A percentile compares a stretch with the other conserved stretches of the same genome.
Conservation (phyloP, 1,139 yeast genomes). For the Scheffersomyces titani region DNA sequence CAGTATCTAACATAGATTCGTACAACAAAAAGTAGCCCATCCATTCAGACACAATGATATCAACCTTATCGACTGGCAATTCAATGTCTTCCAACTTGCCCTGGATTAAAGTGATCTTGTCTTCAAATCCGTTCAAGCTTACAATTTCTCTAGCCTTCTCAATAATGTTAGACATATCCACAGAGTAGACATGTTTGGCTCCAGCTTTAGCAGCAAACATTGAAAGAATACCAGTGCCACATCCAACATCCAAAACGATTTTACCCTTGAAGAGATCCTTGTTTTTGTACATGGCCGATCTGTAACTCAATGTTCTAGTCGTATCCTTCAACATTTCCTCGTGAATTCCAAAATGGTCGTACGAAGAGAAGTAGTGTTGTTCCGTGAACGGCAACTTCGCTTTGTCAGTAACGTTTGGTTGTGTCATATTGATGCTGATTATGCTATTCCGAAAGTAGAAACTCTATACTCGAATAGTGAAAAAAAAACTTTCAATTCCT, state of each 20-base stretch:
- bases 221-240: constrained; percentile 96
- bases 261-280: constrained; percentile 88
- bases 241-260: constrained; percentile 96
- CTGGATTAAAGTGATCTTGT: constrained; percentile 83
- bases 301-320: constrained; percentile 87
- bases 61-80: constrained; percentile 79
- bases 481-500: background rate
- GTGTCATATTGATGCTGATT: background rate
- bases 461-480: background rate
- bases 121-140: constrained; percentile 78
- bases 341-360: constrained; percentile 96
- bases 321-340: constrained; percentile 98
- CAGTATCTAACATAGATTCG: constrained; percentile 98
- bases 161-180: constrained; percentile 95
- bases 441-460: background rate
- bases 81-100: constrained; percentile 95
- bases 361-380: constrained; percentile 91
- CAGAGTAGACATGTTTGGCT: constrained; percentile 95
- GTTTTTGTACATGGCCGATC: constrained; percentile 92
- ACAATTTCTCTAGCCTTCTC: constrained; percentile 91
- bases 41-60: constrained; percentile 97
- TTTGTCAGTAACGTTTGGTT: constrained; percentile 50
- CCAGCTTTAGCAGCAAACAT: constrained; percentile 99
- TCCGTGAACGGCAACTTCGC: constrained; percentile 61
- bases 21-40: constrained; percentile 97